These are phyloP conservation scores for Ilex asprella DNA, from an alignment of 257 asterid species.

Conservation along the genomic window DNA sequence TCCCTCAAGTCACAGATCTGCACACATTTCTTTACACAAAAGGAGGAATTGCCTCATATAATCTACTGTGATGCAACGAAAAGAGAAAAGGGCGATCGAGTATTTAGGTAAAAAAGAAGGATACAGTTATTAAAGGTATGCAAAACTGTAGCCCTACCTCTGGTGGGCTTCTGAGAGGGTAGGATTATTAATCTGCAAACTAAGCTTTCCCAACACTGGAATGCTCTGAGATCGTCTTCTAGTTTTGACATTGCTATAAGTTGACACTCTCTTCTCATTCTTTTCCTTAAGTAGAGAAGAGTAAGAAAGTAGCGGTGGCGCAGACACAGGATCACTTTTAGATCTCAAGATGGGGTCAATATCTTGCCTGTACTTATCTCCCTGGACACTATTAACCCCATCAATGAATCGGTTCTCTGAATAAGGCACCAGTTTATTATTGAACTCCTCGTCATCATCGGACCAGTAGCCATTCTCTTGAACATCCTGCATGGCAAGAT, in stretches of 20 bases:
- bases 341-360: slow-evolving; percentile 23
- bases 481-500: slow-evolving; percentile 66
- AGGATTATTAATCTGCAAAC: slow-evolving; percentile 20
- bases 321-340: slow-evolving; percentile 28
- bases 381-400: slow-evolving; percentile 7
- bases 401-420: slow-evolving; percentile 17
- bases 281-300: slow-evolving; percentile 25
- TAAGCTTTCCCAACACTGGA: slow-evolving; percentile 38
- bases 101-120: no score
- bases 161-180: slow-evolving; percentile 19
- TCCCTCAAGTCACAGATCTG: no score
- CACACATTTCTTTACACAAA: no score
- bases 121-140: no score
- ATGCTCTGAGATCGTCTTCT: slow-evolving; percentile 63
- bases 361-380: slow-evolving; percentile 35
- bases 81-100: no score
- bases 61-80: no score
- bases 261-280: slow-evolving; percentile 26
- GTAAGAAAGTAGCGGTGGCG: slow-evolving; percentile 17
- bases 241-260: slow-evolving; percentile 12
- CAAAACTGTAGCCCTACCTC: slow-evolving; percentile 12
- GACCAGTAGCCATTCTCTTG: slow-evolving; percentile 40
- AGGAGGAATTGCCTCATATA: no score
- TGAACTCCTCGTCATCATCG: slow-evolving; percentile 32
- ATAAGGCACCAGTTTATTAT: slow-evolving; percentile 4